These are phyloP conservation scores for Leccinum arenicola DNA, from an alignment of 768 basidiomycete genomes.

Conservation along the genomic window DNA sequence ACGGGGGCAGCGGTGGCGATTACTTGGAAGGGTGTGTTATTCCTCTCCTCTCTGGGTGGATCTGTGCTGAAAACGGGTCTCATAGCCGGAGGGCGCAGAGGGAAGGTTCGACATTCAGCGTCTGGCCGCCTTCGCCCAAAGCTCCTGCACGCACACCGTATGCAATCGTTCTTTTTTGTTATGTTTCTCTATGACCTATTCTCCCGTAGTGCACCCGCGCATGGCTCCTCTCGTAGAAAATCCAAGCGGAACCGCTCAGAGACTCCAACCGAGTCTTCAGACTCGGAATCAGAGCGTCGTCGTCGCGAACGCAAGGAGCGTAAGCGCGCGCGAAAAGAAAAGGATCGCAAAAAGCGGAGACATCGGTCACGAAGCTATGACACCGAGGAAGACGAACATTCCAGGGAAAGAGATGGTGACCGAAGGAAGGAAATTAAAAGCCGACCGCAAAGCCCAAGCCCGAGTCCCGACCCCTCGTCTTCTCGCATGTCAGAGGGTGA, in stretches of 20 bases:
- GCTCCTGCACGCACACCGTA: conserved; percentile 57
- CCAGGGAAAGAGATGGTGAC: conserved; percentile 23
- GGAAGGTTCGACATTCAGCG: conserved; percentile 48
- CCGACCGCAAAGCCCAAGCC: conserved; percentile 33
- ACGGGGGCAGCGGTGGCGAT: conserved; percentile 38
- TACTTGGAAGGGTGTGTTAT: conserved; percentile 65
- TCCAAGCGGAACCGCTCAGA: conserved; percentile 55
- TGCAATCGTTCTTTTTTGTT: conserved; percentile 20
- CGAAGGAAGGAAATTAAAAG: conserved; percentile 33
- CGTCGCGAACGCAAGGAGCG: conserved; percentile 59
- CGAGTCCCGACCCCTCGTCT: conserved; percentile 32
- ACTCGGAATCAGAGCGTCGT: conserved; percentile 56
- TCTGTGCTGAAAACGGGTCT: neutral
- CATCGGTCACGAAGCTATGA: conserved; percentile 37
- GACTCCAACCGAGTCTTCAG: conserved; percentile 42
- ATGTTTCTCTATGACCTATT: neutral
- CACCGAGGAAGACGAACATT: conserved; percentile 35
- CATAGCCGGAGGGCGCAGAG: conserved; percentile 70
- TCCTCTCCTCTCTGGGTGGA: neutral
- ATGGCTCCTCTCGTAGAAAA: conserved; percentile 50
- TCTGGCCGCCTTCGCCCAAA: conserved; percentile 87
- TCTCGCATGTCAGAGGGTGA: conserved; percentile 39
- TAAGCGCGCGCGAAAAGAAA: conserved; percentile 52
- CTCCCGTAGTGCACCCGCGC: conserved; percentile 52
- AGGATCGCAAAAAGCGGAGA: conserved; percentile 37